A percentile compares a stretch with the other conserved stretches of the same genome.
These are phyloP conservation scores for Naganishia antarctica DNA, from an alignment of 768 basidiomycete genomes.

Conservation along the genomic window DNA sequence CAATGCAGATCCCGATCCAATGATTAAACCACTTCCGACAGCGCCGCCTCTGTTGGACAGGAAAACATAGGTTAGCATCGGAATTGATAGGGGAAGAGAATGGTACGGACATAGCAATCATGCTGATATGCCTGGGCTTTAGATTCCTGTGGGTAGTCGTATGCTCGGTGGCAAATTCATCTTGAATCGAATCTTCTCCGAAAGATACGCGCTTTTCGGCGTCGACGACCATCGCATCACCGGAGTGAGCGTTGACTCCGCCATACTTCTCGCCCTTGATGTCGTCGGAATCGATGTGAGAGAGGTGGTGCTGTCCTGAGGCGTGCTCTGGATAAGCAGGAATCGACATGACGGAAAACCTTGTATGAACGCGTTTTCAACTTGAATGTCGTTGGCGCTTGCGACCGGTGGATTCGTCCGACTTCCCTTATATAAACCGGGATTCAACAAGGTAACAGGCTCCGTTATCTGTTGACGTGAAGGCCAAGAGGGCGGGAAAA, in stretches of 20 bases:
- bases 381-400: neutral
- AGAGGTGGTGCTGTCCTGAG: neutral
- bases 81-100: neutral
- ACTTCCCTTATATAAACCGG: no score
- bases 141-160: slow-evolving; percentile 9
- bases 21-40: slow-evolving; percentile 46
- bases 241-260: slow-evolving; percentile 8
- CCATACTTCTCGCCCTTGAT: slow-evolving; percentile 19
- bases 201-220: slow-evolving; percentile 1
- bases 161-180: slow-evolving; percentile 10
- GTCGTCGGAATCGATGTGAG: slow-evolving; percentile 8
- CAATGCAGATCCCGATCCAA: slow-evolving; percentile 42
- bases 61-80: neutral
- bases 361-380: no score
- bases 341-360: neutral
- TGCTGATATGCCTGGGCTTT: slow-evolving; percentile 40
- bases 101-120: slow-evolving; percentile 43
- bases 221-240: slow-evolving; percentile 6
- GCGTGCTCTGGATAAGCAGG: neutral
- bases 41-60: slow-evolving; percentile 36
- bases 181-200: neutral
- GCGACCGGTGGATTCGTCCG: no score
- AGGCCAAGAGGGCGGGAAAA: no score
- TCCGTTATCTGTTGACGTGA: no score
- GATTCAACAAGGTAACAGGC: no score